Base-by-base conservation (phyloP, 192 early-diverging fungal genomes). In the Chytriomyces hyalinus region DNA sequence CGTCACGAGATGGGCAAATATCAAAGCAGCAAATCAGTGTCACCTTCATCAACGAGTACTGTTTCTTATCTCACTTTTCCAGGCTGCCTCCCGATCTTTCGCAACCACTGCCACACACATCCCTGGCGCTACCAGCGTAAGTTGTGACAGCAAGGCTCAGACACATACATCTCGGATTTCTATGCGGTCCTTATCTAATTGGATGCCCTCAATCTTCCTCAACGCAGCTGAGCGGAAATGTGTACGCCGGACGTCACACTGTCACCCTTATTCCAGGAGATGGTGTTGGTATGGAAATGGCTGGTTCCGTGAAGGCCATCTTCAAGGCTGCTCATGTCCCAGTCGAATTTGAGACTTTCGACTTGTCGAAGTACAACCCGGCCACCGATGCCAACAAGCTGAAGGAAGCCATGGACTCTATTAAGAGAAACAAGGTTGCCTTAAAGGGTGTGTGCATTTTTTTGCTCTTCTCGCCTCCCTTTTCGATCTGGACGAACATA, bases 201-300 rank as follows among this genome's bases (percentile, higher is more conserved):
- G 11, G 20, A 28, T 65, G 15, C 24, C 70, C 49, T 13, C 51
- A 51, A 10, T 24, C 17, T 59, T 62, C 57, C 36, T 36, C 36
- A 22, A n/a, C 22, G 57, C 79, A 77, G 59, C 26, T 69, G 49
- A 69, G 57, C 9, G 46, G 47, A n/a, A 69, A 74, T 43, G 81
- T 89, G 78, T 97, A 98, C 88, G 96, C 96, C 60, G 97, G 97
- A 61, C 91, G 91, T 26, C 93, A 96, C 90, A 98, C 95, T 53
- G 94, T 98, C 61, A 98, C 97, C 45, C 90, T 99, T 69, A 97
- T 99, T 77, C 97, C 97, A 50, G 97, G 97, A 82, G 97, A 99
- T 86, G 97, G 97, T 85, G 92, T 99, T 78, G 97, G 97, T 76
- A 90, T 93, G 79, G 97, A 99, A 81, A 94, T 93, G 79, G 92